Base-by-base conservation (phyloP, 2,329 filamentous ascomycete genomes). In the Talaromyces sp. region DNA sequence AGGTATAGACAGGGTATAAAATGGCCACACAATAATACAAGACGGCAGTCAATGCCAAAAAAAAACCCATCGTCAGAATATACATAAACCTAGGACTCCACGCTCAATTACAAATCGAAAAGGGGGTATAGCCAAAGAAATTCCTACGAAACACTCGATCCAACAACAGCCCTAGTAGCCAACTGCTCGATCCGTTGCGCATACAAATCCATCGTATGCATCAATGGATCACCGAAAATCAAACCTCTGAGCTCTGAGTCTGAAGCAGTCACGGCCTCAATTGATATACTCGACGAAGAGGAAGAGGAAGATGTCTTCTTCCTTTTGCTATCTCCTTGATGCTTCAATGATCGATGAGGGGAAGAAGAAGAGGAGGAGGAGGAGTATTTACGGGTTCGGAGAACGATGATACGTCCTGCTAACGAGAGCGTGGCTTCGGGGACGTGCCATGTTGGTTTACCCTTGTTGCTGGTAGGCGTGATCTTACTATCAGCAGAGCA, bases 141-240 rank as follows among this genome's bases (percentile, higher is more conserved):
- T 15, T n/a, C 25, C 54, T 41, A 56, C 3, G 22, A 2, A 31
- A 31, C 40, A 21, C 10, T 50, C 35, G 31, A 46, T 31, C 52
- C 55, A 11, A 60, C 87, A 10, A 88, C 84, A 10, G 87, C 89
- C 59, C 81, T 84, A 1, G 86, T 84, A 10, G 89, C 89, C 57
- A 96, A 73, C 3, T 78, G 76, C 69, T 94, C 87, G 45, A 95
- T 82, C 55, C 91, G 76, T 19, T 80, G 82, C 13, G 84, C 83
- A 72, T 96, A 96, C 19, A 94, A 68, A 60, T 78, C 83, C 91
- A 96, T 95, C 64, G 85, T 79, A 74, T 95, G 91, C 69, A 85
- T 88, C 43, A 90, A 77, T 0, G 89, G 88, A 69, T 96, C 90
- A 0, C 91, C 91, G 81, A 91, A 96, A 3, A 96, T 78, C 0